Evolutionary conservation across 345 rosid genomes (phyloP).

Genomic region (Odontarrhena argentea): DNA sequence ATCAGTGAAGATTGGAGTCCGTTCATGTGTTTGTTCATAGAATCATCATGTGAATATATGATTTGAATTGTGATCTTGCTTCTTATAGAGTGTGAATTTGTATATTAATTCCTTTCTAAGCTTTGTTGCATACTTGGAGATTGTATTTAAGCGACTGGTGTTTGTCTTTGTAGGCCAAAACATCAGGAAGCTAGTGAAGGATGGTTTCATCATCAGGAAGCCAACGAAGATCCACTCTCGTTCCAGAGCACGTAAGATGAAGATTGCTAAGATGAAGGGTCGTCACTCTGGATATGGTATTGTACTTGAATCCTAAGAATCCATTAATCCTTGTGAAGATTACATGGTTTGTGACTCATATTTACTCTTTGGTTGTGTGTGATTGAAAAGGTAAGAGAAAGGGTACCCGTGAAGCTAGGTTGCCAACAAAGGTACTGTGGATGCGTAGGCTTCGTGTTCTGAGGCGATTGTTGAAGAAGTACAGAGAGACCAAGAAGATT

Average conservation of each 20-base stretch:
- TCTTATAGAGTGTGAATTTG: neutral
- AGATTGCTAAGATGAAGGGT: constrained; percentile 92
- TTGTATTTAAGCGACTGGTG: neutral
- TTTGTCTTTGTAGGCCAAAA: constrained; percentile 58
- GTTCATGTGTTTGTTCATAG: neutral
- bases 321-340: too few species aligned
- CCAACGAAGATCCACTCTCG: constrained; percentile 98
- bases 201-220: constrained; percentile 95
- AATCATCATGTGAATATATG: neutral
- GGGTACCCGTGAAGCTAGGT: constrained; percentile 46
- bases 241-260: constrained; percentile 90
- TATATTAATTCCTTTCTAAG: neutral
- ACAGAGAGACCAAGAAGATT: constrained; percentile 77
- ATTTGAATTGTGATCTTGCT: neutral
- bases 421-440: constrained; percentile 45
- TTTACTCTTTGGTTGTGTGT: neutral
- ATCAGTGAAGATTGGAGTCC: neutral
- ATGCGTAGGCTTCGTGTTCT: constrained; percentile 78
- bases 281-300: constrained; percentile 97
- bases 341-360: neutral
- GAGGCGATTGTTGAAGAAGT: constrained; percentile 45
- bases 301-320: neutral
- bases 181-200: constrained; percentile 93
- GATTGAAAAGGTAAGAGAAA: constrained; percentile 38
- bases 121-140: neutral